Percentiles rank a stretch among this genome's conserved stretches.
Evolutionary conservation across 2,329 filamentous ascomycete species (phyloP).

Genomic region (Ophiostoma piceae): DNA sequence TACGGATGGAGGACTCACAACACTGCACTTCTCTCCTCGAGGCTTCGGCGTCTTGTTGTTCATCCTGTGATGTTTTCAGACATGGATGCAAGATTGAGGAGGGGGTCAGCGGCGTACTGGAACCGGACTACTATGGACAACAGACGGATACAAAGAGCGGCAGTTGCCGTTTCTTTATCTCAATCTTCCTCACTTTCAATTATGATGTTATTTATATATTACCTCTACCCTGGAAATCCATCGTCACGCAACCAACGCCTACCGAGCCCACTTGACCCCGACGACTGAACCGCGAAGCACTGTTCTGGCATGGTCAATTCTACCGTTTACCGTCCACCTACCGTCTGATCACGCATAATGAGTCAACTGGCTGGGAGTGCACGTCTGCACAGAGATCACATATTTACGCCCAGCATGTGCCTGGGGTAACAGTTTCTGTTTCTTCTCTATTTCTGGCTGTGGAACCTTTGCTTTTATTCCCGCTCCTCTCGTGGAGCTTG

Average conservation of each 20-base stretch:
- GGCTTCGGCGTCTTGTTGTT: neutral
- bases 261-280: neutral
- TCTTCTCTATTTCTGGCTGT: slow-evolving; percentile 12
- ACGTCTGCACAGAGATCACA: neutral
- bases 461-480: neutral
- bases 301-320: neutral
- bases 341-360: neutral
- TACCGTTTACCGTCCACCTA: neutral
- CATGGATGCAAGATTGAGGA: neutral
- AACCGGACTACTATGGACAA: neutral
- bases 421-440: slow-evolving; percentile 9
- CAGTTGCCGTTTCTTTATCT: neutral
- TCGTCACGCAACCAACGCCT: neutral
- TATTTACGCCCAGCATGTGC: slow-evolving; percentile 12
- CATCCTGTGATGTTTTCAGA: slow-evolving; percentile 20
- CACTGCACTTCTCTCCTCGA: neutral
- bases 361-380: neutral
- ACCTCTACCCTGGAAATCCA: slow-evolving; percentile 1
- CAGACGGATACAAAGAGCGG: neutral
- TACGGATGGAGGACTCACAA: slow-evolving; percentile 11
- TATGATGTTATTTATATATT: slow-evolving; percentile 9
- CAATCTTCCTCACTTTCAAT: neutral
- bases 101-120: slow-evolving; percentile 1
- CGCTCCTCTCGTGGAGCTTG: neutral
- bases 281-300: neutral